Evolutionary conservation across 176 grass and related monocot species (phyloP), one percentile per base, ranked within the genome.

Genomic region (Aegilops sharonensis): DNA sequence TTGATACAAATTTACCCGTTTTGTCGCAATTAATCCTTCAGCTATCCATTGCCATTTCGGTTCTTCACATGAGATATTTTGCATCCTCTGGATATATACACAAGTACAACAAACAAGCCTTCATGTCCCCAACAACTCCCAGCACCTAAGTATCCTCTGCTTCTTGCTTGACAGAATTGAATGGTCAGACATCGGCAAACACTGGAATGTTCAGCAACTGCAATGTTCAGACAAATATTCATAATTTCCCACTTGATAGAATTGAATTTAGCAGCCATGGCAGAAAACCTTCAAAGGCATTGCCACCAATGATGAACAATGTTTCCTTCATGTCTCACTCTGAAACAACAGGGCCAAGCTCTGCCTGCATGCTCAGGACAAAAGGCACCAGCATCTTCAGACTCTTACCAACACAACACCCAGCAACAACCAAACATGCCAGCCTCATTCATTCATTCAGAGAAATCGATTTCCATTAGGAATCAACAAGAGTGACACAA

Each of bases 81-180:
- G 61, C 17, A 12, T 79, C 77, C 77, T 78, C 76, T 62, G 77
- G 54, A 79, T 25, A 79, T 61, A 73, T 37, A 73, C 39, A 73
- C 11, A 73, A 27, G 39, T 73, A 73, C 39, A 73, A 45, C 7
- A 73, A 12, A 62, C 77, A 78, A 14, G 54, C 37, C 77, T 42
- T 3, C 11, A 12, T 78, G 21, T 15, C 47, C 47, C 48, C 14
- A 21, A 57, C 37, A 78, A n/a, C 39, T 78, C 77, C 34, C 77
- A 79, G 6, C 9, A 62, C 5, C 56, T 79, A 40, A 79, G 56
- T 8, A 79, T 39, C 34, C 50, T 18, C 50, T 54, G 50, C 50
- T 54, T 17, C 15, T 54, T 54, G 15, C 15, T 7, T 54, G 15
- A 54, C 50, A 54, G 5, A 54, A 54, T 54, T 54, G 50, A 54